Evolutionary conservation across 208 protist species (phyloP), one percentile per base, ranked within the genome.

Genomic region (Acanthamoeba culbertsoni): DNA sequence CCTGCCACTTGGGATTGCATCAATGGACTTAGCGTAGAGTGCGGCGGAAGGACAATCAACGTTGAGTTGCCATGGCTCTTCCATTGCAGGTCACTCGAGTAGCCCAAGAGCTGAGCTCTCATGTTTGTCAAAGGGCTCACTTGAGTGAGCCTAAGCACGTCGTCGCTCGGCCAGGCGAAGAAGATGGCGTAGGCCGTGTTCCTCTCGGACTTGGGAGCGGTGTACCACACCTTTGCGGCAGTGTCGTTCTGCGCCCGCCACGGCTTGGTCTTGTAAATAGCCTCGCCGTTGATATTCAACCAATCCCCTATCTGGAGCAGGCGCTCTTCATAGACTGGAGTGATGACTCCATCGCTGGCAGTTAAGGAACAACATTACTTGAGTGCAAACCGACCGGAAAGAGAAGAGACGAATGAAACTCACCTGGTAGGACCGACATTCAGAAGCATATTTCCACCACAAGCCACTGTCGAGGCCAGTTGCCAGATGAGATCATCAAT

Each of bases 261-360:
- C 42, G 93, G 88, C 0, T 35, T 86, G n/a, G 71, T 93, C 20
- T 20, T 37, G 55, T 96, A 95, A 37, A 96, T 93, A 8, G 37
- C 82, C 65, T 96, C 95, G 14, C 95, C 93, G 51, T 96, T 96
- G 20, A 96, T 84, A 4, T 51, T 1, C 20, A 96, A 45, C 91
- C 93, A 96, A 18, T 31, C 28, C 14, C 95, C 95, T 7, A 96
- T 93, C 20, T 94, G 79, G 1, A 46, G 5, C n/a, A 90, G 43
- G n/a, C 82, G 45, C 18, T 95, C 91, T 18, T 93, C 46, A 43
- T 88, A 92, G 26, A 88, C 57, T 3, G 86, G 51, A 26, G 91
- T 89, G 4, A 96, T 96, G 23, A 43, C 37, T n/a, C 95, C 95
- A 31, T 96, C 93, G 10, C 71, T 46, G 14, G 43, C 12, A 23